Conservation (phyloP, 2,329 filamentous ascomycete genomes). For the Colletotrichum sp. region DNA sequence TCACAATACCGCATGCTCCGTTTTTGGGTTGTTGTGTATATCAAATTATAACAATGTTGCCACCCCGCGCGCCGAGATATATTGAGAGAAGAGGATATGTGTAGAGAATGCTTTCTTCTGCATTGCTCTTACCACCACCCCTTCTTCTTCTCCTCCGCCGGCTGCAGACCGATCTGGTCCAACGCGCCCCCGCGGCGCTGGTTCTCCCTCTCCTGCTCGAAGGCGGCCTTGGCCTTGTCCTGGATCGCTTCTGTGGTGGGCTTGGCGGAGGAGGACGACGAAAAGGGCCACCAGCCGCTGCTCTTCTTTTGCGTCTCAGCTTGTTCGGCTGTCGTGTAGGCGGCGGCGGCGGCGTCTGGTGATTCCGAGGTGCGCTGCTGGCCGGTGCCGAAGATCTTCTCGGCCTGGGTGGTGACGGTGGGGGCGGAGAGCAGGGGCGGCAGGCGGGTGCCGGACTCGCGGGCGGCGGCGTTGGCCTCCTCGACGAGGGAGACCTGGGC, state of each 20-base stretch:
- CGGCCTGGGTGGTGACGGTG: constrained; percentile 22
- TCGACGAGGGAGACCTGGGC: constrained; percentile 64
- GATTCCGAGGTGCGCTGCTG: constrained; percentile 12
- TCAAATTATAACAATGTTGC: constrained; percentile 10
- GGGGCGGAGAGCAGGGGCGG: constrained; percentile 57
- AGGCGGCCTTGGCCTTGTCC: constrained; percentile 47
- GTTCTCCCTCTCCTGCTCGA: constrained; percentile 56
- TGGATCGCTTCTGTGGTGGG: constrained; percentile 34
- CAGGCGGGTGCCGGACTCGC: constrained; percentile 49
- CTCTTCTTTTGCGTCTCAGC: neutral
- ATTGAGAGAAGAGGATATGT: neutral
- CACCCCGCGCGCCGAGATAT: neutral
- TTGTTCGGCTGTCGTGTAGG: neutral
- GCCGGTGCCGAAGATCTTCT: constrained; percentile 12
- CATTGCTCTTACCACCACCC: constrained; percentile 43
- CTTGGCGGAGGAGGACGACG: constrained; percentile 34
- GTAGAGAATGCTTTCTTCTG: neutral
- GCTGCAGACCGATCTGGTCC: constrained; percentile 51
- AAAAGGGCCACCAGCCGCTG: constrained; percentile 39
- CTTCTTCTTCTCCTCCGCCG: constrained; percentile 43
- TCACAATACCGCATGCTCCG: neutral
- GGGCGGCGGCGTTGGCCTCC: constrained; percentile 56
- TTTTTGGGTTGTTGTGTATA: neutral
- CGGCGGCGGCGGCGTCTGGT: constrained; percentile 21
- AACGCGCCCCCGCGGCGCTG: constrained; percentile 56